Base-by-base conservation (phyloP, 2,329 filamentous ascomycete species). In the Cytospora piceae region DNA sequence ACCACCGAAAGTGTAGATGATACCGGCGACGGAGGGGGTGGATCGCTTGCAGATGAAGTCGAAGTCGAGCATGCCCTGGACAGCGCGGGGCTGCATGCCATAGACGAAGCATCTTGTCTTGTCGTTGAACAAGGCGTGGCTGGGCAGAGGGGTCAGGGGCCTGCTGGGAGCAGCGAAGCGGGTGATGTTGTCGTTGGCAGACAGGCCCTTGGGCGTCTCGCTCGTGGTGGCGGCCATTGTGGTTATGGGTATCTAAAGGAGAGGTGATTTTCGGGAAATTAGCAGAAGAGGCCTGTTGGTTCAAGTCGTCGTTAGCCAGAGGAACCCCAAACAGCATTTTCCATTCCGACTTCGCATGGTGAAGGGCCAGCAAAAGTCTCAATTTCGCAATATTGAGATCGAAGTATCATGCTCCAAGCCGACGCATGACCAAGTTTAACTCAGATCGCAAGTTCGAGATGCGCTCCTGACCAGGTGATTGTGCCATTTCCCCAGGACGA, bases 101-200 rank as follows among this genome's bases (percentile, higher is more conserved):
- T 99, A 99, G 81, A 99, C 95, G 79, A 99, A 96, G 86, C 95
- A 98, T 94, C 95, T 87, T 79, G 95, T 98, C 92, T 98, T 99
- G 83, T 94, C 89, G 87, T 95, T 95, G 90, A 98, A 99, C 77
- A 99, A 92, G 69, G 92, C 91, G 81, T 97, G 92, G 76, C 88
- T 85, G 72, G 92, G 90, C 70, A 90, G 89, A 73, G 95, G 95
- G 85, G 91, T 97, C 83, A 96, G 81, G 70, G 93, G 92, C 76
- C 95, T 89, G 84, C 93, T 97, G 73, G 95, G 93, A 75, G 94
- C 93, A 74, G 90, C 87, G 81, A 99, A 99, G 74, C 95, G 93
- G 81, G 91, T 90, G 83, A 99, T 98, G 85, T 98, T 98, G 85
- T 99, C 95, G 85, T 99, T 97, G 80, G 92, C 94, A 78, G 91